Base-by-base conservation (phyloP, 805 yeast species). In the Candida lessepsii region DNA sequence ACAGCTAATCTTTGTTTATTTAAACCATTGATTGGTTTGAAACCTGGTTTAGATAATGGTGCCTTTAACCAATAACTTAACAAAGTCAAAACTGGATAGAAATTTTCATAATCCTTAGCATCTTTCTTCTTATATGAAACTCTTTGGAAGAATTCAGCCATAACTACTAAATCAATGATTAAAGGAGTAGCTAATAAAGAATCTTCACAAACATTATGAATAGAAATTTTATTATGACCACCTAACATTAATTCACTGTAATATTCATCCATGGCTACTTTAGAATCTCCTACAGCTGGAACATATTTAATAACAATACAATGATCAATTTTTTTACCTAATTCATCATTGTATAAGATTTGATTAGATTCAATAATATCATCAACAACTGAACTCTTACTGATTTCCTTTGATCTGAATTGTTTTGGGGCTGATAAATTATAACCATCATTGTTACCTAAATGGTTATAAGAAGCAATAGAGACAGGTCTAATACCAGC, bases 201-300 rank as follows among this genome's bases (percentile, higher is more conserved):
- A 64, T 90, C 98, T 68, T 90, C 98, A 67, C 98, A 90, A 29
- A 91, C 96, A 61, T 91, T 90, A 70, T 90, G 96, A 58, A 91
- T 84, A 35, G 95, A 81, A 51, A 90, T 85, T 60, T 93, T 84
- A 72, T 90, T 91, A 70, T 90, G 96, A 32, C 98, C 98, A 46
- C 98, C 98, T 54, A 90, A 76, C 97, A 90, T 91, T 60, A 90
- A 80, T 67, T 90, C 97, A 41, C 95, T 84, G 71, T 91, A 88
- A 71, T 90, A 90, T 70, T 91, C 97, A 65, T 90, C 98, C 97
- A 90, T 91, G 39, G 98, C 98, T 49, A 90, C 96, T 73, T 90
- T 90, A 49, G 93, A 82, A 66, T 90, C 98, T 27, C 96, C 96
- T 35, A 90, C 97, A 7, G 97, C 96, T 41, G 86, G 85, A 60